phyloP scores from a whole-genome alignment of 306 rosid genomes.

The Purshia tridentata region DNA sequence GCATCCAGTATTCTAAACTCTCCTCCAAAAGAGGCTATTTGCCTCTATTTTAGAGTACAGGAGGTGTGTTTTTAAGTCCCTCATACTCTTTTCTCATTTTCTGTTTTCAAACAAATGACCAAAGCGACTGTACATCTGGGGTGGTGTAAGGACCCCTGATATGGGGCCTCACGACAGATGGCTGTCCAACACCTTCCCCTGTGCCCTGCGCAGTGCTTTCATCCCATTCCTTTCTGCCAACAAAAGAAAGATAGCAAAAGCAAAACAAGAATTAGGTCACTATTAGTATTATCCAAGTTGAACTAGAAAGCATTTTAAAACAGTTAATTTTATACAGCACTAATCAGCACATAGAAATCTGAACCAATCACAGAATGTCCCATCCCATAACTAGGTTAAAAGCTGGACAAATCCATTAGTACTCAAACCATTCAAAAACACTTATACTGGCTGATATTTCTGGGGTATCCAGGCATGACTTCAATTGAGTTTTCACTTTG shows the following conservation, averaged over 20 bases:
- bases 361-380: not conserved
- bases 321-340: not conserved
- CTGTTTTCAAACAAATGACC: slow-evolving; percentile 73
- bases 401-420: not conserved
- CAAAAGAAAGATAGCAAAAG: slow-evolving; percentile 19
- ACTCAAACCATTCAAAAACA: not conserved
- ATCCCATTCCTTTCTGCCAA: slow-evolving; percentile 74
- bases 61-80: slow-evolving; percentile 41
- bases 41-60: slow-evolving; percentile 54
- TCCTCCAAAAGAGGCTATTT: slow-evolving; percentile 53
- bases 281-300: not conserved
- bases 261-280: slow-evolving; percentile 6
- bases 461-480: not conserved
- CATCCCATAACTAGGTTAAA: not conserved
- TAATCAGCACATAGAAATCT: not conserved
- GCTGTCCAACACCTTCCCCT: slow-evolving; percentile 53
- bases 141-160: slow-evolving; percentile 56
- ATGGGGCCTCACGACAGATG: slow-evolving; percentile 51
- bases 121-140: slow-evolving; percentile 85
- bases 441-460: not conserved
- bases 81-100: slow-evolving; percentile 36
- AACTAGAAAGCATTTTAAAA: not conserved
- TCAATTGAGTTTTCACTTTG: not conserved
- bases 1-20: slow-evolving; percentile 61
- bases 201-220: slow-evolving; percentile 61